A percentile compares a stretch with the other conserved stretches of the same genome.
phyloP scores from a whole-genome alignment of 2,329 filamentous ascomycete species.

The Neopestalotiopsis clavispora region DNA sequence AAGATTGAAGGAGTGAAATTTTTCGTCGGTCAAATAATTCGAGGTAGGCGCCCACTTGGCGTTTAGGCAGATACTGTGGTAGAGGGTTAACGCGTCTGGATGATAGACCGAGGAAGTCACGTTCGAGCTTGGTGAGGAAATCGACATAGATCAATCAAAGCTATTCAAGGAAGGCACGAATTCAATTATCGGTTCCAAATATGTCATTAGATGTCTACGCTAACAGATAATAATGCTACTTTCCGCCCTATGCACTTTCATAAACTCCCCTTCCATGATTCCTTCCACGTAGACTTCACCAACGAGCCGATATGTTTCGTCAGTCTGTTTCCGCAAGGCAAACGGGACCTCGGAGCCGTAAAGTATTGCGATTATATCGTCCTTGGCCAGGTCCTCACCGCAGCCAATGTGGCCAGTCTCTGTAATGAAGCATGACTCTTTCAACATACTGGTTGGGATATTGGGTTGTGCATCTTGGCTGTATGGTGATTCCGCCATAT shows the following conservation, averaged over 20 bases:
- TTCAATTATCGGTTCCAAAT: too few relatives aligned
- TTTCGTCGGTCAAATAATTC: too few relatives aligned
- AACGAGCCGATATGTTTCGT: background rate
- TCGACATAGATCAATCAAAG: too few relatives aligned
- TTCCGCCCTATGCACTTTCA: conserved; percentile 14
- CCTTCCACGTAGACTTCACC: conserved; percentile 11
- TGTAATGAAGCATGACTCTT: background rate
- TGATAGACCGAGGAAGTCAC: too few relatives aligned
- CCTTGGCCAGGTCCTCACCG: background rate
- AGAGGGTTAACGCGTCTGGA: too few relatives aligned
- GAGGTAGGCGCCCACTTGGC: too few relatives aligned
- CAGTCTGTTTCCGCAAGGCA: background rate
- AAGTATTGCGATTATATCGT: background rate
- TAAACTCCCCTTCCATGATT: conserved; percentile 17
- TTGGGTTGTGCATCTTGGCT: background rate
- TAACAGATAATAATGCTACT: background rate
- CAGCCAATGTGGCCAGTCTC: conserved; percentile 9
- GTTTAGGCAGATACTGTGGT: too few relatives aligned
- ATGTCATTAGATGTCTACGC: too few relatives aligned
- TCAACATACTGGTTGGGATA: background rate
- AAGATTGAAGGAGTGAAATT: too few relatives aligned
- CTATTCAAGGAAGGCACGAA: too few relatives aligned
- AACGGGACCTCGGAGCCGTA: conserved; percentile 6
- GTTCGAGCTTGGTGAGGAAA: too few relatives aligned
- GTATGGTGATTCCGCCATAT: background rate